Evolutionary conservation across 2,329 filamentous ascomycete genomes (phyloP), one percentile per base, ranked within the genome.

Genomic region (Colletotrichum echinochloae): DNA sequence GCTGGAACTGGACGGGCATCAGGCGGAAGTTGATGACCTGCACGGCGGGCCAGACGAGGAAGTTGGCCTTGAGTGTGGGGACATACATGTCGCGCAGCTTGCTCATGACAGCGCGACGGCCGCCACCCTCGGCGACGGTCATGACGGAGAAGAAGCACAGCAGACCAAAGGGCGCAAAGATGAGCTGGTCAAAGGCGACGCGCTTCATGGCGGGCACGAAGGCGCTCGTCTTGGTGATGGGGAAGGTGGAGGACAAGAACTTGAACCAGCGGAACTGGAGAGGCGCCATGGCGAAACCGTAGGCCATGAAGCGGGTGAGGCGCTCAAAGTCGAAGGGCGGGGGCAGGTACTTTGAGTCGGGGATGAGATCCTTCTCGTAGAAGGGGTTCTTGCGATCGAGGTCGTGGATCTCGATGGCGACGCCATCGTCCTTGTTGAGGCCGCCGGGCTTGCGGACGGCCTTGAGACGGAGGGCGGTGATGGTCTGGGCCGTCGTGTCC

Each of bases 1-100:
- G 92, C 82, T 99, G 96, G 81, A 96, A 97, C 79, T 97, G 95
- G 63, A 98, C 91, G 18, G 96, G 96, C 86, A 99, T 94, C 75
- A 98, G 80, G 37, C 95, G 89, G 84, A 99, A 99, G 85, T 99
- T 99, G 83, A 99, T 88, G 73, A 98, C 91, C 83, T 99, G 96
- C 54, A 99, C 96, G 7, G 93, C 90, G 30, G 96, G 96, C 96
- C 96, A 99, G 30, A 99, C 88, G 76, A 97, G 85, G 77, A 92
- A 99, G 83, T 99, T 99, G 75, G 95, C 95, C 85, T 98, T 97
- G 74, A 99, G 85, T 11, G 96, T 95, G 18, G 95, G 94, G 68
- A 98, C 81, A 79, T 97, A 99, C 82, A 98, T 95, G 78, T 98
- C 95, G 77, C 92, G 89, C 76, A 99, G 91, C 85, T 99, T 99